Evolutionary conservation across 2,329 filamentous ascomycete species (phyloP), one percentile per base, ranked within the genome.

Genomic region (Aspergillus fructus): DNA sequence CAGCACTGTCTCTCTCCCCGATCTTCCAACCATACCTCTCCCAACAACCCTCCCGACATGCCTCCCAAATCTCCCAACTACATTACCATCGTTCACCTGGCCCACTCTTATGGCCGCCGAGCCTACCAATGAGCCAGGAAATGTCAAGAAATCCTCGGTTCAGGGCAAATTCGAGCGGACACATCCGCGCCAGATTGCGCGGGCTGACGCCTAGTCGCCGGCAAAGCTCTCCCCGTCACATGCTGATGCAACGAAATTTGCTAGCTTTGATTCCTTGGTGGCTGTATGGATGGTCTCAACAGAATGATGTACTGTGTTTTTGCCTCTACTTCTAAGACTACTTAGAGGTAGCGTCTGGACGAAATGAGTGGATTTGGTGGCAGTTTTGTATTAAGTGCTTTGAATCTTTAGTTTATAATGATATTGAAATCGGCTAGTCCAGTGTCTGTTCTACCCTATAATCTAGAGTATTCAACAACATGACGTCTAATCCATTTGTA

Each of bases 131-230:
- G 39, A 17, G 15, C 24, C 47, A 15, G 47, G 27, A 27, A 24
- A 19, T 27, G 23, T 43, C 21, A 34, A 9, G 3, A 46, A 24
- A 5, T n/a, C 6, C 7, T 9, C 33, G 27, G 47, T 42, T 30
- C n/a, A 39, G 19, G 46, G 21, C 41, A 17, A 45, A 15, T 53
- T 66, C 49, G 53, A 63, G 37, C 68, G 68, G 34, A 39, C 59
- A 13, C 68, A 69, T 34, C 63, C 67, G 39, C 68, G 68, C 59
- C 68, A 71, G 47, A 60, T 68, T 45, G 63, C 55, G 8, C 64
- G 60, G 39, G 45, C 66, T 42, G 39, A 56, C 48, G 53, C 53
- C 9, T 69, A 65, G 55, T 15, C 34, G 12, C 34, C 34, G 9
- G 34, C 13, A 46, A 11, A 11, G 6, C 3, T 17, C 11, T n/a